Base-by-base conservation (phyloP, 352 stramenopile species). In the Globisporangium megalacanthum region DNA sequence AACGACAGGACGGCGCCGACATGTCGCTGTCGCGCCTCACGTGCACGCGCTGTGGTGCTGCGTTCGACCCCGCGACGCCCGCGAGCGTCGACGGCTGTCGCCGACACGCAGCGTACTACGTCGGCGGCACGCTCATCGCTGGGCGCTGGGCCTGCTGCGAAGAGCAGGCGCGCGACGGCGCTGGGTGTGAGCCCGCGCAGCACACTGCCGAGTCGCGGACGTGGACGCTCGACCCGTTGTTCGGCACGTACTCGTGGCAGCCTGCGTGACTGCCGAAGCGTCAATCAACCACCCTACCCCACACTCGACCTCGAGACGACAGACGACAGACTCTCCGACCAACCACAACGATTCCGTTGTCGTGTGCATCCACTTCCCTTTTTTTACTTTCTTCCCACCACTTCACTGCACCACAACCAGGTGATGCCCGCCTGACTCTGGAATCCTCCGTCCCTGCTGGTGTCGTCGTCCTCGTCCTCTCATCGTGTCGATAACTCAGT, bases 81-180 rank as follows among this genome's bases (percentile, higher is more conserved):
- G 61, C 60, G 10, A 74, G 59, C 0, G 60, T 69, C 13, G 61
- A 68, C 15, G 70, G 66, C 9, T 83, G 71, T 54, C 72, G 72
- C 13, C 61, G 61, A 9, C 76, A 86, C 45, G 62, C 53, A 35
- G 72, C 72, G 25, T 86, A 83, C 55, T 83, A 86, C 52, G 42
- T 82, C 47, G 73, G 72, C 25, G 69, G 65, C 14, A 54, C 69
- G 20, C 33, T 83, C 15, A 52, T 86, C 31, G 62, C 73, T 6
- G 70, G 76, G 0, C 65, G 69, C 20, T 86, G 76, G 76, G 63
- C 75, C 13, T 86, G 74, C 58, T 86, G 76, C 48, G 64, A 76
- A 31, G 73, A 86, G 41, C 69, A 61, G 2, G 54, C 58, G 15
- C 20, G 25, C 1, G 53, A 80, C 31, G 76, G 72, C 0, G 54